Evolutionary conservation across 1,139 yeast genomes (phyloP).

Genomic region (Sugiyamaella xylanicola): DNA sequence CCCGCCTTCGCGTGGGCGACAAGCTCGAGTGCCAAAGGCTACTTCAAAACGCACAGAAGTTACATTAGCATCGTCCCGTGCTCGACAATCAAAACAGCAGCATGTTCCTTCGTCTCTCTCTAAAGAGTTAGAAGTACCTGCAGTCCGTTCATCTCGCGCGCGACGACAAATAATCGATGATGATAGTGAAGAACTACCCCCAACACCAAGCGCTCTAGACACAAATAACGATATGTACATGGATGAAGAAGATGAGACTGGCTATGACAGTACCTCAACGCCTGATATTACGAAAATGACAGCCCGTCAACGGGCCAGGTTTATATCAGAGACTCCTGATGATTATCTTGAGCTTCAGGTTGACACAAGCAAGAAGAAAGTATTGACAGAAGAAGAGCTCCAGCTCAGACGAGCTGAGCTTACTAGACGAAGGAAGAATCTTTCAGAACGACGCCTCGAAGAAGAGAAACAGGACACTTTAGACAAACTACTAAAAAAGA

Average conservation of each 20-base stretch:
- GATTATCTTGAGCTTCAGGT: constrained; percentile 37
- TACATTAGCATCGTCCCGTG: too few species aligned
- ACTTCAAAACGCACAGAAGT: too few species aligned
- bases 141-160: constrained; percentile 7
- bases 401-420: constrained; percentile 82
- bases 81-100: not conserved
- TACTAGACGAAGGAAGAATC: constrained; percentile 84
- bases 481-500: constrained; percentile 77
- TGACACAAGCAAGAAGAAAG: constrained; percentile 47
- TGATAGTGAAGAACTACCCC: constrained; percentile 15
- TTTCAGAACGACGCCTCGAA: constrained; percentile 78
- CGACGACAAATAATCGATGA: constrained; percentile 16
- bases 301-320: constrained; percentile 47
- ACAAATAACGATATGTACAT: constrained; percentile 21
- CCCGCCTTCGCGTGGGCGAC: not conserved
- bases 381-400: constrained; percentile 79
- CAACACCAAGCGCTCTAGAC: constrained; percentile 13
- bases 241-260: constrained; percentile 32
- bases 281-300: constrained; percentile 43
- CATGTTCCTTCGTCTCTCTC: not conserved
- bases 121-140: not conserved
- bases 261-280: constrained; percentile 33
- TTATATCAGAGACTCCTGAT: constrained; percentile 36
- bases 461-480: constrained; percentile 92
- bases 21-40: not conserved